Evolutionary conservation across 805 yeast genomes (phyloP).

Genomic region (Nakazawaea ernobii): DNA sequence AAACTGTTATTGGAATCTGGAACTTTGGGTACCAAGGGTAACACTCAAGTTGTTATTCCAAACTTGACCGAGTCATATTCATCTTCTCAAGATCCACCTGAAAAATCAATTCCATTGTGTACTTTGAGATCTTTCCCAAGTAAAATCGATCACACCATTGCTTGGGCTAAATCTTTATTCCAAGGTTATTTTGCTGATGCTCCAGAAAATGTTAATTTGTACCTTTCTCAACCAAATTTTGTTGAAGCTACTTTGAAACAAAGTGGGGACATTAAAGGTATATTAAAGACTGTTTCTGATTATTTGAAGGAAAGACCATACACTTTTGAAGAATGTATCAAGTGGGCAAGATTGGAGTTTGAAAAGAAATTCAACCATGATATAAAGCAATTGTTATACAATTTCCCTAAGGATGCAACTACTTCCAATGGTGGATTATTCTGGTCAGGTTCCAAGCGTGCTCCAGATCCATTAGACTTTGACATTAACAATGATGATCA

Average conservation of each 20-base stretch:
- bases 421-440: conserved; percentile 90
- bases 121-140: conserved; percentile 96
- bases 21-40: conserved; percentile 97
- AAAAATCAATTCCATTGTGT: conserved; percentile 94
- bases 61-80: conserved; percentile 92
- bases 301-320: conserved; percentile 79
- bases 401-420: conserved; percentile 91
- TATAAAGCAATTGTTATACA: conserved; percentile 82
- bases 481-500: conserved; percentile 75
- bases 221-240: conserved; percentile 85
- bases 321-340: conserved; percentile 87
- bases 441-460: conserved; percentile 98
- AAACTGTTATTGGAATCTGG: conserved; percentile 94
- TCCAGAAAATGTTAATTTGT: conserved; percentile 91
- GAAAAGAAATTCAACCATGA: conserved; percentile 82
- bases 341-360: conserved; percentile 91
- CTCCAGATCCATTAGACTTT: conserved; percentile 81
- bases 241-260: conserved; percentile 89
- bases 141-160: conserved; percentile 97
- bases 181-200: conserved; percentile 86
- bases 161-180: conserved; percentile 96
- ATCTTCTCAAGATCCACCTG: conserved; percentile 97
- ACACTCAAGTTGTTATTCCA: conserved; percentile 95
- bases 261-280: conserved; percentile 85
- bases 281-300: conserved; percentile 72